Evolutionary conservation across 345 rosid genomes (phyloP), one percentile per base, ranked within the genome.

Genomic region (Camelina neglecta): DNA sequence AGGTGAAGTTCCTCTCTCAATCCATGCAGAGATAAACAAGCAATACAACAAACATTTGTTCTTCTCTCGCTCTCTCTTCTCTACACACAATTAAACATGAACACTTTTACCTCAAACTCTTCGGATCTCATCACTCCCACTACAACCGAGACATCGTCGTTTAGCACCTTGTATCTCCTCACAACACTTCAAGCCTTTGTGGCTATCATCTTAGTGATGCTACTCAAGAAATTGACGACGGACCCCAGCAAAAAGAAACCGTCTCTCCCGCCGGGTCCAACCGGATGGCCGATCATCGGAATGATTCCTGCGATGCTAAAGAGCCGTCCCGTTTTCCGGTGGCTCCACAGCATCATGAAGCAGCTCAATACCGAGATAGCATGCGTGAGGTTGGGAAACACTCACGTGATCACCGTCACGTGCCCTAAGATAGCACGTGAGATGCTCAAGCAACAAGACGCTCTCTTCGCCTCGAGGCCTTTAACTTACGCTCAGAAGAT

Each of bases 301-400:
- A 76, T 51, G 73, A 35, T 85, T 13, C 84, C 83, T 0, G 57
- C 79, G 50, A 73, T 85, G 84, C 63, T 83, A 8, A 58, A 47
- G 33, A 69, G 59, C 62, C 84, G 83, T 44, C 85, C 84, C 0
- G 61, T 71, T 1, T 81, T 79, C 55, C 21, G 75, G 4, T 85
- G 88, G 88, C 78, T 85, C 45, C 88, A 83, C 61, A 41, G 60
- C 39, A 72, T 81, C 33, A 83, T 85, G 86, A 77, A 85, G 11
- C 79, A 81, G 36, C 65, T 81, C 11, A 77, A 81, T 65, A 83
- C 86, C 1, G 83, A 83, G 38, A 85, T 85, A 11, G 84, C 85
- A 1, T 83, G 85, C 49, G 55, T 85, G 53, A 79, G 73, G 63
- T 73, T 85, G 8, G 88, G 85, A 56, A 74, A 74, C 41, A 65